Conservation (phyloP, 495 filamentous ascomycete genomes). For the Staphylotrichum tortipilum region DNA sequence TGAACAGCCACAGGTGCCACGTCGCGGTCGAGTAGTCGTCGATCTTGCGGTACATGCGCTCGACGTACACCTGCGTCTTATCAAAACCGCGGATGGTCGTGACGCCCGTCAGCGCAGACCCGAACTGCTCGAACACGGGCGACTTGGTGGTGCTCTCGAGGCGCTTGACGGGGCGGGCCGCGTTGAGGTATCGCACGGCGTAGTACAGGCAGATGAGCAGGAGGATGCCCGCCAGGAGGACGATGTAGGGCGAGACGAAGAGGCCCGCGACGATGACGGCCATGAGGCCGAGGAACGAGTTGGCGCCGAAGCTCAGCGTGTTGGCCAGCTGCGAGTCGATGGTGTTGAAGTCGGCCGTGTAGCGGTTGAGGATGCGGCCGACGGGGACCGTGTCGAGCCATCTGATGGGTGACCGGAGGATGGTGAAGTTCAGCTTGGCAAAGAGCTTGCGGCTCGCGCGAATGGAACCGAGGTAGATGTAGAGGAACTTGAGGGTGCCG, state of each 20-base stretch:
- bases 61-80: slow-evolving; percentile 53
- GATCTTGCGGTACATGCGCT: slow-evolving; percentile 56
- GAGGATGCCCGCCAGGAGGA: slow-evolving; percentile 48
- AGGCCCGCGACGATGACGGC: slow-evolving; percentile 53
- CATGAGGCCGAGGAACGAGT: slow-evolving; percentile 43
- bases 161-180: slow-evolving; percentile 67
- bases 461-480: slow-evolving; percentile 51
- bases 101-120: slow-evolving; percentile 59
- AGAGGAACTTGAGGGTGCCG: slow-evolving; percentile 49
- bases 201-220: slow-evolving; percentile 48
- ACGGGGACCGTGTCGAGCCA: slow-evolving; percentile 79
- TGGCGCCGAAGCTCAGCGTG: slow-evolving; percentile 48
- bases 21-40: slow-evolving; percentile 54
- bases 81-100: slow-evolving; percentile 68
- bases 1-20: slow-evolving; percentile 64
- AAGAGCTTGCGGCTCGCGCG: slow-evolving; percentile 59
- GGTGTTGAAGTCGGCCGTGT: slow-evolving; percentile 66
- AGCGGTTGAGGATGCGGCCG: slow-evolving; percentile 70
- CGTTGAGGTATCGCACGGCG: slow-evolving; percentile 53
- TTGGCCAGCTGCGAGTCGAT: slow-evolving; percentile 58
- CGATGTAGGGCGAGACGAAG: slow-evolving; percentile 55
- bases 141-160: slow-evolving; percentile 65
- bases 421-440: slow-evolving; percentile 49
- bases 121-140: slow-evolving; percentile 72
- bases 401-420: slow-evolving; percentile 61